Evolutionary conservation across 805 yeast species (phyloP), one percentile per base, ranked within the genome.

Genomic region (Nakazawaea holstii): DNA sequence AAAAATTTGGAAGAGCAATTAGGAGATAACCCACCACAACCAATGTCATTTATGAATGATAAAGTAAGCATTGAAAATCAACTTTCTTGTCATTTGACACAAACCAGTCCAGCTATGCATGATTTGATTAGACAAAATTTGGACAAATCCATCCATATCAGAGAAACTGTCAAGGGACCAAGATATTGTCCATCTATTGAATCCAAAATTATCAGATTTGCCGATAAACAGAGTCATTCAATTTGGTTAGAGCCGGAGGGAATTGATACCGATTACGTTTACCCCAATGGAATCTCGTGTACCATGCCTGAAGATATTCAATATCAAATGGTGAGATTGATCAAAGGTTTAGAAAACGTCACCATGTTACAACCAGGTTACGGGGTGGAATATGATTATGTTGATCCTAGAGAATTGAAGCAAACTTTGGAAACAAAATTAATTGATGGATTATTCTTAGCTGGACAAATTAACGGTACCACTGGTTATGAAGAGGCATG

Each of bases 401-500:
- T 94, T 28, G 97, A 94, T 59, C 99, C 99, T 2, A 74, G 96
- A 53, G 96, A 91, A 59, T 71, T 94, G 48, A 73, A 74, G 46
- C 75, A 72, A 39, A 86, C 95, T 0, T 65, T 94, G 41, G 96
- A 92, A 59, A 88, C 98, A 0, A 90, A 88, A 57, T 64, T 76
- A 3, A 80, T 94, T 2, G 66, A 73, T 9, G 97, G 97, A 0
- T 65, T 94, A 33, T 94, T 68, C 61, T 69, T 94, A 39, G 99
- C 99, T 0, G 99, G 99, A 1, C 99, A 94, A 64, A 94, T 94
- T 37, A 94, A 94, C 60, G 99, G 99, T 31, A 94, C 99, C 0
- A 94, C 99, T 0, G 99, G 99, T 0, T 94, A 94, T 58, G 99
- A 94, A 67, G 99, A 94, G 62, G 99, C 99, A 0, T 96, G 97